Evolutionary conservation across 2,329 filamentous ascomycete species (phyloP).

Genomic region (Pyricularia sp.): DNA sequence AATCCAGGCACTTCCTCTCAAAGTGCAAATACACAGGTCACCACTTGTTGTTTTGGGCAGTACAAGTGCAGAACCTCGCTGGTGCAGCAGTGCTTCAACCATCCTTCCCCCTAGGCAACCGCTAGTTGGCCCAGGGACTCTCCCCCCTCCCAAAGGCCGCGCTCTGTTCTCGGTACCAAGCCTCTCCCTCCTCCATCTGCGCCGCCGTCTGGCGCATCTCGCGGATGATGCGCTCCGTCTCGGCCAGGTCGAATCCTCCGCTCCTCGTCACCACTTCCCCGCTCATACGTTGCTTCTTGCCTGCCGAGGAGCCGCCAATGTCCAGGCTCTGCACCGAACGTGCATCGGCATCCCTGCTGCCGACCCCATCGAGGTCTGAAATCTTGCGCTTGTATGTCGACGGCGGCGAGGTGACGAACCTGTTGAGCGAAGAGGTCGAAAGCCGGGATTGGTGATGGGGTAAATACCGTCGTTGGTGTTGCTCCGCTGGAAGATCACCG

Average conservation of each 20-base stretch:
- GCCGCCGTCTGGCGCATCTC: constrained; percentile 28
- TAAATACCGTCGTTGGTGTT: neutral
- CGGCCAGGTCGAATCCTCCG: constrained; percentile 3
- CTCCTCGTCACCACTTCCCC: neutral
- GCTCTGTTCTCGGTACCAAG: constrained; percentile 33
- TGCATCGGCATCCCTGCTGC: neutral
- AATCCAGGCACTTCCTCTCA: neutral
- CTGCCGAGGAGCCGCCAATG: constrained; percentile 10
- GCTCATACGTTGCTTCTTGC: constrained; percentile 14
- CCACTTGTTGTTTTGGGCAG: neutral
- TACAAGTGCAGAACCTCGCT: neutral
- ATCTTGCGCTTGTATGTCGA: constrained; percentile 8
- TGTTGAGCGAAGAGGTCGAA: neutral
- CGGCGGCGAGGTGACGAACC: neutral
- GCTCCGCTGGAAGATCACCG: neutral
- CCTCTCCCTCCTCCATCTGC: constrained; percentile 32
- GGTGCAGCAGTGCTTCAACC: neutral
- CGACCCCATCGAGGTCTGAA: constrained; percentile 7
- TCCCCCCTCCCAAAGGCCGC: constrained; percentile 18
- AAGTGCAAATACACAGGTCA: neutral
- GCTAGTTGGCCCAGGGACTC: constrained; percentile 4
- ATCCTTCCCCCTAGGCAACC: neutral
- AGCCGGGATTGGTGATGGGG: neutral
- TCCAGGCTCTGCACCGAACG: neutral
- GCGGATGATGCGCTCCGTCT: constrained; percentile 22